phyloP scores from a whole-genome alignment of 169 alveolate genomes.

The Plasmodium fragile region DNA sequence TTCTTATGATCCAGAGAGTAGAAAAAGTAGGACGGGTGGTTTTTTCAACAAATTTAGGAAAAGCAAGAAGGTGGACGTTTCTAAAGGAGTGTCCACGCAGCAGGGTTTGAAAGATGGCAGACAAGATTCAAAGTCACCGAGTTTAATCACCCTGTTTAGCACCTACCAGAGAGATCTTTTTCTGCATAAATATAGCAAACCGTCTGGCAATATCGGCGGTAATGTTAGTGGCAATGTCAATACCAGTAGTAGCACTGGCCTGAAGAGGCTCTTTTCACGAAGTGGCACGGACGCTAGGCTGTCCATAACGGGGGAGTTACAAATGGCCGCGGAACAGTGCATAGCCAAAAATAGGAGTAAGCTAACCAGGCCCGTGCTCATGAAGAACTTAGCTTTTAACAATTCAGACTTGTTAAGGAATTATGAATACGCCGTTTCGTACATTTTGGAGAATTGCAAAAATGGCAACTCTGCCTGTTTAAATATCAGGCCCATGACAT shows the following conservation, averaged over 20 bases:
- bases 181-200: not conserved
- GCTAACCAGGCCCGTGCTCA: slow-evolving; percentile 15
- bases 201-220: not conserved
- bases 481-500: slow-evolving; percentile 45
- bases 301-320: slow-evolving; percentile 32
- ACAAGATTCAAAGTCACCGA: not conserved
- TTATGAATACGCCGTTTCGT: slow-evolving; percentile 11
- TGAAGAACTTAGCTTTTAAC: slow-evolving; percentile 35
- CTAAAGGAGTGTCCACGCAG: not conserved
- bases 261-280: slow-evolving; percentile 6
- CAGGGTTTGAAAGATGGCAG: not conserved
- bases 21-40: not conserved
- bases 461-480: not conserved
- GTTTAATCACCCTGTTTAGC: slow-evolving; percentile 2
- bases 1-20: not conserved
- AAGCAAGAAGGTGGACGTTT: not conserved
- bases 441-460: not conserved
- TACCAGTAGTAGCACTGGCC: not conserved
- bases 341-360: not conserved
- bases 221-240: not conserved
- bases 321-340: slow-evolving; percentile 15
- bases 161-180: slow-evolving; percentile 29
- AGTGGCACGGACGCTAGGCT: not conserved
- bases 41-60: slow-evolving; percentile 1
- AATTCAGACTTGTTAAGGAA: not conserved